These are phyloP conservation scores for Litsea cubeba DNA, from an alignment of 164 flowering plant species.

Conservation along the genomic window DNA sequence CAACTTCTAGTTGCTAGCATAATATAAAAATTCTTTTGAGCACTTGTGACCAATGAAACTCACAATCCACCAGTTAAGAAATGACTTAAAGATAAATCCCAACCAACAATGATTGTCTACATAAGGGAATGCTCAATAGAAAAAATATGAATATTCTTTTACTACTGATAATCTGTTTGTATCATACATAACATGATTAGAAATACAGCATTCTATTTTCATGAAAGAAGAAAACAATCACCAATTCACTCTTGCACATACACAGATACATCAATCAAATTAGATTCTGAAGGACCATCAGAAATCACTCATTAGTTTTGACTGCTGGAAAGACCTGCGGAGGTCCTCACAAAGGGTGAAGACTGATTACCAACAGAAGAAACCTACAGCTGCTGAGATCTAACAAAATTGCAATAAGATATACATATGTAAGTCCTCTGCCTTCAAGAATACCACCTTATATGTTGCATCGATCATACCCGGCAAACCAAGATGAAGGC, in stretches of 20 bases:
- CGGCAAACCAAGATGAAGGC: constrained; percentile 83
- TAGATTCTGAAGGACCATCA: not conserved
- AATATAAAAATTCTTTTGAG: too few relatives aligned
- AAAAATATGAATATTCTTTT: not conserved
- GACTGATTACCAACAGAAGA: not conserved
- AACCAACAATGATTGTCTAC: too few relatives aligned
- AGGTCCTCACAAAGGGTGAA: not conserved
- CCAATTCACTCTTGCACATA: not conserved
- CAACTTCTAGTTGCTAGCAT: too few relatives aligned
- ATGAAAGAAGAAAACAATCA: not conserved
- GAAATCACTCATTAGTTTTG: not conserved
- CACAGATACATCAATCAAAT: not conserved
- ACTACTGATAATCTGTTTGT: too few relatives aligned
- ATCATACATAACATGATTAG: not conserved
- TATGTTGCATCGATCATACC: constrained; percentile 94
- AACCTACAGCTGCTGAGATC: not conserved
- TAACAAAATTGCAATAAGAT: not conserved
- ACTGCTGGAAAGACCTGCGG: not conserved
- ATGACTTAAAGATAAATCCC: too few relatives aligned
- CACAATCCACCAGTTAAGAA: too few relatives aligned
- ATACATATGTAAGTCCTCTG: not conserved
- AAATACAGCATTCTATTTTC: not conserved
- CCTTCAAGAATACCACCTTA: constrained; percentile 18
- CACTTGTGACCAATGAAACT: too few relatives aligned
- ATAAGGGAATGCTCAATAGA: not conserved